Base-by-base conservation (phyloP, 2,329 filamentous ascomycete species). In the Monosporascus sp. region DNA sequence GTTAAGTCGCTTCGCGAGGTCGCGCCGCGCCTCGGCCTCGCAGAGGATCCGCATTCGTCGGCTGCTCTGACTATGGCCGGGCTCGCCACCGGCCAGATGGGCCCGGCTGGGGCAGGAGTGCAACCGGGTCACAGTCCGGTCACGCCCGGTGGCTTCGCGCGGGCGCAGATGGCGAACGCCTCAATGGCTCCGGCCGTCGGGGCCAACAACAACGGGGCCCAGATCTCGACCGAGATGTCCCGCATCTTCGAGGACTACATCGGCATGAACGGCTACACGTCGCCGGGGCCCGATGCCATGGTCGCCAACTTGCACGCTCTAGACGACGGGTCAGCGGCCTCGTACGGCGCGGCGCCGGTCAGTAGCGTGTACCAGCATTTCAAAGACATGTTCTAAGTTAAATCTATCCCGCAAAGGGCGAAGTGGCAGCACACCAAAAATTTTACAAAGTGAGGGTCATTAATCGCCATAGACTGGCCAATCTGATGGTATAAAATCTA, bases 1-100 rank as follows among this genome's bases (percentile, higher is more conserved):
- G 84, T 91, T 50, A 78, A 79, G 44, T 82, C 84, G 0, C 78
- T 92, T 38, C 89, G 88, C 61, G 83, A 88, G 55, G 83, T 89
- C 7, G 88, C 85, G 0, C 86, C 86, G 1, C 80, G 84, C 20
- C 78, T 91, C 1, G 88, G 88, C 0, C 75, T 88, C 20, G 70
- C 73, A n/a, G 73, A 68, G 35, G 78, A 82, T 55, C 71, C 78
- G 0, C 78, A 81, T 56, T 78, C 74, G 11, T 75, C 70, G 9
- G 79, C 78, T 1, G 78, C 79, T 0, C 61, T 81, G n/a, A 75
- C 76, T 1, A 82, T 82, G 79, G 78, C 80, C 48, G 79, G 78
- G 1, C 68, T 82, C 6, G 78, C 79, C 4, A 70, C 71, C 19
- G 70, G 72, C 0, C 70, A 72, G 38, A 57, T 63, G 51, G 57